Evolutionary conservation across 2,329 filamentous ascomycete species (phyloP), one percentile per base, ranked within the genome.

Genomic region (Colletotrichum sp.): DNA sequence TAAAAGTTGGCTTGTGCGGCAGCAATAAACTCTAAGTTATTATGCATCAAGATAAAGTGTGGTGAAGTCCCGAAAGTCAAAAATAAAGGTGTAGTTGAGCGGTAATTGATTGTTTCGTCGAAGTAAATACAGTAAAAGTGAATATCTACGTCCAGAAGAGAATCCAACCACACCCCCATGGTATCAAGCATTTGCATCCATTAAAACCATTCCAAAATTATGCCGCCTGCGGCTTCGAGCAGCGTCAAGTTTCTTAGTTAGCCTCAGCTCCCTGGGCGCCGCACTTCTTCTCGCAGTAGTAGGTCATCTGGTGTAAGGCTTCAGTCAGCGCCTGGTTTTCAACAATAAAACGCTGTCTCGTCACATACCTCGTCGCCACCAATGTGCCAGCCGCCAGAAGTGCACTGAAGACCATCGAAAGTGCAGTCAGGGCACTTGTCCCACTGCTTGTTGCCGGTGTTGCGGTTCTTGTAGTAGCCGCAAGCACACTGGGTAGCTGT

Each of bases 381-480:
- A 32, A 78, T 73, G 32, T 78, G 75, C 72, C 72, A 76, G 30
- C 5, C 77, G 6, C 12, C 19, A 7, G 77, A 78, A 9, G 27
- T 30, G 76, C 77, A 78, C 27, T 57, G 63, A 15, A 78, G 44
- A 30, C 72, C 72, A 30, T 77, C 72, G 16, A 69, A 78, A 3
- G 19, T 70, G 70, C 77, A 78, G 55, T 78, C 77, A 22, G 72
- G 69, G 69, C 77, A 78, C 55, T 65, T 69, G 25, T 78, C 77
- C 77, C 77, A 78, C 32, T 76, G 72, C 12, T 78, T 77, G 70
- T 76, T 72, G 30, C 77, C 77, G 6, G 77, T 78, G 77, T 77
- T 77, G 52, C 77, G 77, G 39, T 30, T 39, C 62, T 34, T 76
- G 67, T 78, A 78, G 6, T 59, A 15, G 62, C 32, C 29, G 59